phyloP scores from a whole-genome alignment of 192 early-diverging fungal genomes.

The Irineochytrium annulatum region DNA sequence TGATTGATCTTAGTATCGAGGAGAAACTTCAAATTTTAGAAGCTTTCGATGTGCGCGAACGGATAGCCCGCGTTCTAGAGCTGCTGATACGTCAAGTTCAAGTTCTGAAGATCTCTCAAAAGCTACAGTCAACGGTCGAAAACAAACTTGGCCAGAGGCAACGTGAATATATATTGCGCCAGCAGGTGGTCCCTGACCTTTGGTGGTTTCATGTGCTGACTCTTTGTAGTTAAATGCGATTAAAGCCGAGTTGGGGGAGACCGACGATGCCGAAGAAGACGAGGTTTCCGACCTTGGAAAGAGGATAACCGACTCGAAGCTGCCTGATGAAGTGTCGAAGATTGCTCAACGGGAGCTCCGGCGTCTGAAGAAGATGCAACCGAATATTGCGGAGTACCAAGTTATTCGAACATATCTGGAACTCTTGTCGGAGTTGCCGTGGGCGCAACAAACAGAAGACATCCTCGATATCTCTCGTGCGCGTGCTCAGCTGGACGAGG shows the following conservation, averaged over 20 bases:
- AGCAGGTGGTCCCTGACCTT: constrained; percentile 51
- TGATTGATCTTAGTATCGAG: constrained; percentile 66
- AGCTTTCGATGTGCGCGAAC: constrained; percentile 48
- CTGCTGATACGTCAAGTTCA: constrained; percentile 71
- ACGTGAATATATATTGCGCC: constrained; percentile 70
- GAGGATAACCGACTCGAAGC: constrained; percentile 50
- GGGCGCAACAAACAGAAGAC: constrained; percentile 58
- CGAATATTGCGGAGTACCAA: constrained; percentile 72
- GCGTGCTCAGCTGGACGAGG: constrained; percentile 63
- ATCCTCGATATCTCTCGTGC: constrained; percentile 65
- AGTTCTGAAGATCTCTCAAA: constrained; percentile 74
- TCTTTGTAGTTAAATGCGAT: constrained; percentile 64
- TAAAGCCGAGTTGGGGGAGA: constrained; percentile 73
- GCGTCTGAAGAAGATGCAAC: constrained; percentile 64
- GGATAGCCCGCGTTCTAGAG: constrained; percentile 52
- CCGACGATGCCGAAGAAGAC: constrained; percentile 59
- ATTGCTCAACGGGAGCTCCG: constrained; percentile 62
- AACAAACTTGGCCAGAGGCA: constrained; percentile 75
- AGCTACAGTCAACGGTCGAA: constrained; percentile 67
- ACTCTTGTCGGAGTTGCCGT: constrained; percentile 72
- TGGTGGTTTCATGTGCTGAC: background rate
- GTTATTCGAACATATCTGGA: constrained; percentile 77
- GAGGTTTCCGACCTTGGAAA: constrained; percentile 59
- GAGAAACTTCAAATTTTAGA: constrained; percentile 68
- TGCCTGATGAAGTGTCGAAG: constrained; percentile 60